Percentiles rank a stretch among this genome's conserved stretches.
phyloP scores from a whole-genome alignment of 805 yeast species.

The Candida insectorum region DNA sequence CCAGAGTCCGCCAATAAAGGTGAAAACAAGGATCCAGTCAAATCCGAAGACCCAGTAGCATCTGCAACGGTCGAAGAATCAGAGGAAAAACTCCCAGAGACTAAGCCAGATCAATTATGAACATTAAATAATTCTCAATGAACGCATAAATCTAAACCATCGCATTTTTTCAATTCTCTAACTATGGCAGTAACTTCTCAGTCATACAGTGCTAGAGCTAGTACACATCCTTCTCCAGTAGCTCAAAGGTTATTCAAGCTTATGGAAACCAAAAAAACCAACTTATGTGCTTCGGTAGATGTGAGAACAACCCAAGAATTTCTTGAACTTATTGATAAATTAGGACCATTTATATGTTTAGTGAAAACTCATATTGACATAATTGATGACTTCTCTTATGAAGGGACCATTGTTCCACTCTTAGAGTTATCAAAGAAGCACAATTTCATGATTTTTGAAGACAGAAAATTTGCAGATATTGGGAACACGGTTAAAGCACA shows the following conservation, averaged over 20 bases:
- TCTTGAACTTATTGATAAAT: conserved; percentile 62
- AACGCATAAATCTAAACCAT: no score
- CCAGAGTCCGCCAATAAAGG: neutral
- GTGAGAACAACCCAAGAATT: conserved; percentile 78
- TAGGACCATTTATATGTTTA: conserved; percentile 90
- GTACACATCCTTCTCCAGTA: conserved; percentile 67
- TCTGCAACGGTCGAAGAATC: no score
- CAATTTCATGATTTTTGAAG: conserved; percentile 90
- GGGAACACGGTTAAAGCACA: conserved; percentile 97
- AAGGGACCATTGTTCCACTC: conserved; percentile 74
- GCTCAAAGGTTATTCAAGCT: conserved; percentile 70
- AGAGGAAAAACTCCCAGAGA: no score
- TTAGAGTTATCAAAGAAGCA: conserved; percentile 72
- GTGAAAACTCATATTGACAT: conserved; percentile 95
- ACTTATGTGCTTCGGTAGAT: conserved; percentile 93
- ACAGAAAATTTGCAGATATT: conserved; percentile 96
- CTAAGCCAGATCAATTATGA: no score
- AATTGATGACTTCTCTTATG: conserved; percentile 82
- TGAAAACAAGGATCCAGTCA: neutral
- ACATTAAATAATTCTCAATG: no score
- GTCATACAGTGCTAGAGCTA: conserved; percentile 69
- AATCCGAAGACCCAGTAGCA: neutral
- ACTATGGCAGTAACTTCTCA: conserved; percentile 19
- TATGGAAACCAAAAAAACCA: conserved; percentile 79
- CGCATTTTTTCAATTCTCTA: neutral